These are phyloP conservation scores for Daedalea quercina DNA, from an alignment of 768 basidiomycete species.

Conservation along the genomic window DNA sequence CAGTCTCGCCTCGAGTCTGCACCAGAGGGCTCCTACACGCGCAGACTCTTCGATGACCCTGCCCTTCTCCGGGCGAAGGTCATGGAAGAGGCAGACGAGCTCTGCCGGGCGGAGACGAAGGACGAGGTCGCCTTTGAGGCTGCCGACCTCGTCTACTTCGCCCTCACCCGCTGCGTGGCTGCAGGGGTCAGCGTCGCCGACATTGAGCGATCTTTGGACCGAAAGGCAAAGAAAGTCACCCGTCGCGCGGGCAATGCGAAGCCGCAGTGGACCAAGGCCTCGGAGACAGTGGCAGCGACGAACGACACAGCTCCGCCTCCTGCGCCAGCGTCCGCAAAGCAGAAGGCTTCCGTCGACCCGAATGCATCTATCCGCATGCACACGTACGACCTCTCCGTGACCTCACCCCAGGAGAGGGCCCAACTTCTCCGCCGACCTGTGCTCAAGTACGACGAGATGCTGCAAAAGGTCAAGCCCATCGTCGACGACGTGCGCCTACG, in stretches of 20 bases:
- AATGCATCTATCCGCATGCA: slow-evolving; percentile 70
- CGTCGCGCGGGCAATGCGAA: slow-evolving; percentile 91
- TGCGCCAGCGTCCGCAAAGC: slow-evolving; percentile 17
- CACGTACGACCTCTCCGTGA: slow-evolving; percentile 49
- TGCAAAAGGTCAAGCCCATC: slow-evolving; percentile 89
- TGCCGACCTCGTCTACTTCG: slow-evolving; percentile 92
- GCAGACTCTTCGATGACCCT: slow-evolving; percentile 75
- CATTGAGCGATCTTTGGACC: slow-evolving; percentile 77
- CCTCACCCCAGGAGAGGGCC: slow-evolving; percentile 47
- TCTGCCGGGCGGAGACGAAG: slow-evolving; percentile 74
- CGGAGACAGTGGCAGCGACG: slow-evolving; percentile 9
- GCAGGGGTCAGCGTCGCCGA: slow-evolving; percentile 79
- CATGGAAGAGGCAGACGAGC: slow-evolving; percentile 96
- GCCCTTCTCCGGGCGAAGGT: slow-evolving; percentile 87
- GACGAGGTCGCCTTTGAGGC: slow-evolving; percentile 92
- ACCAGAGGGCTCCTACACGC: slow-evolving; percentile 90
- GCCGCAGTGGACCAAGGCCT: slow-evolving; percentile 53
- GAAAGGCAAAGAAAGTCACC: slow-evolving; percentile 80
- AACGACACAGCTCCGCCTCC: slow-evolving; percentile 17
- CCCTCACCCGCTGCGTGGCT: slow-evolving; percentile 76
- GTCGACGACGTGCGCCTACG: slow-evolving; percentile 77
- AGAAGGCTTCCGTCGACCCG: slow-evolving; percentile 15
- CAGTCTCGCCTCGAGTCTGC: slow-evolving; percentile 64
- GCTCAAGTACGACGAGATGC: slow-evolving; percentile 83
- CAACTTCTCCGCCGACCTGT: slow-evolving; percentile 84